These are phyloP conservation scores for Ogataea salicorniae DNA, from an alignment of 805 yeast species.

Conservation along the genomic window DNA sequence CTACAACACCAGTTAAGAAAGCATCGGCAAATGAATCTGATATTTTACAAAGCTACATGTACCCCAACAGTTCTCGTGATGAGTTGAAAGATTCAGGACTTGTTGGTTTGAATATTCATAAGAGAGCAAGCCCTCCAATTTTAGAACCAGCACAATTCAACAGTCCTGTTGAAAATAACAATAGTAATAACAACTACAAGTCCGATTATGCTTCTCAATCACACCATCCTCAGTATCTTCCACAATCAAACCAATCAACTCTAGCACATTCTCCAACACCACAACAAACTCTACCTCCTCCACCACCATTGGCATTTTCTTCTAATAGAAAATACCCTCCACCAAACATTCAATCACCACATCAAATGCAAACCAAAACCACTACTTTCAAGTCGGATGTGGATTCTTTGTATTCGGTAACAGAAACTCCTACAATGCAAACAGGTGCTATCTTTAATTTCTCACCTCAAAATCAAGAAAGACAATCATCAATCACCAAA, in stretches of 20 bases:
- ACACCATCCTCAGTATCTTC: background rate
- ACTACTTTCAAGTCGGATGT: conserved; percentile 2
- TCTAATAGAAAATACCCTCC: too few relatives aligned
- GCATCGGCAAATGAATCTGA: background rate
- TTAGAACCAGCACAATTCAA: background rate
- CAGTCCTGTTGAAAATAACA: background rate
- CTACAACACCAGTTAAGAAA: conserved; percentile 5
- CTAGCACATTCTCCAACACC: too few relatives aligned
- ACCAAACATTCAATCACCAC: background rate
- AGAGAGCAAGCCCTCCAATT: background rate
- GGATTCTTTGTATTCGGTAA: conserved; percentile 9
- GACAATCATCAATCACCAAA: conserved; percentile 5
- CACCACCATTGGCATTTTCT: too few relatives aligned
- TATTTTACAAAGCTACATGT: conserved; percentile 6
- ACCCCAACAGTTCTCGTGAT: background rate
- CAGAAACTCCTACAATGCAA: conserved; percentile 2
- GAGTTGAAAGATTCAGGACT: conserved; percentile 1
- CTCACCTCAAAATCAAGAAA: conserved; percentile 3
- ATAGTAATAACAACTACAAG: background rate
- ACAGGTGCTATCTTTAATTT: background rate
- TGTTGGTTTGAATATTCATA: conserved; percentile 8
- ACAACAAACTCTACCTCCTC: too few relatives aligned
- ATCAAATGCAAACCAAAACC: background rate
- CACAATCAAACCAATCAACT: background rate
- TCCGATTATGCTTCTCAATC: background rate